phyloP scores from a whole-genome alignment of 176 grass and related monocot species.

The Zoysia japonica region DNA sequence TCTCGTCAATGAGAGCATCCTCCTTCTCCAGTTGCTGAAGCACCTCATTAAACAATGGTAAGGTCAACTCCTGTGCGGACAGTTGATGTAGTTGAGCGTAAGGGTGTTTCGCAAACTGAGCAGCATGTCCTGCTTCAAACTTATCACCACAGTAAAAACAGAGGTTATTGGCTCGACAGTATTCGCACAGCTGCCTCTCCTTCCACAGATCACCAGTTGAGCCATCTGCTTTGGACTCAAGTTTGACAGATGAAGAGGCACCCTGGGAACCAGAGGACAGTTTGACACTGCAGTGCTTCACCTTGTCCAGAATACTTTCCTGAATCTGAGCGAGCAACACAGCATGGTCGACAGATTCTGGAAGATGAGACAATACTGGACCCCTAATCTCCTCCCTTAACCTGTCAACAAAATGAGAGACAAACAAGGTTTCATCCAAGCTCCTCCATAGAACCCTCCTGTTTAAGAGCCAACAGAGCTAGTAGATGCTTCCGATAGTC shows the following conservation, averaged over 20 bases:
- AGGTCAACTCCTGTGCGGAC: background rate
- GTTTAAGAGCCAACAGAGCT: background rate
- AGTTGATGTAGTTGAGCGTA: background rate
- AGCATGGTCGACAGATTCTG: background rate
- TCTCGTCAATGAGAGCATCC: fast-evolving
- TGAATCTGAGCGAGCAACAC: background rate
- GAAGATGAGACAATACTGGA: background rate
- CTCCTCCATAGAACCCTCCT: fast-evolving
- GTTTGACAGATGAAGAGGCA: too few species aligned
- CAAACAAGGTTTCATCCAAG: background rate
- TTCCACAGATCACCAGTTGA: too few species aligned
- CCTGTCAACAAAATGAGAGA: background rate
- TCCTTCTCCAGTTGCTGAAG: fast-evolving
- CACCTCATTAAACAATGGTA: fast-evolving
- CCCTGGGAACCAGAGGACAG: too few species aligned
- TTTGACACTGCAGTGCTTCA: too few species aligned
- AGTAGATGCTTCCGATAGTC: fast-evolving
- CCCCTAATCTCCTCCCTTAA: background rate
- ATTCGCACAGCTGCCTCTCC: too few species aligned
- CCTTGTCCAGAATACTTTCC: background rate
- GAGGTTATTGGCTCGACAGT: too few species aligned
- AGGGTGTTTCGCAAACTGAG: fast-evolving
- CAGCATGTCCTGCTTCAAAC: background rate
- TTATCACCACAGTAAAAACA: too few species aligned
- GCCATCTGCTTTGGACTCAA: too few species aligned